Evolutionary conservation across 495 filamentous ascomycete species (phyloP).

Genomic region (Chaetomium fimeti): DNA sequence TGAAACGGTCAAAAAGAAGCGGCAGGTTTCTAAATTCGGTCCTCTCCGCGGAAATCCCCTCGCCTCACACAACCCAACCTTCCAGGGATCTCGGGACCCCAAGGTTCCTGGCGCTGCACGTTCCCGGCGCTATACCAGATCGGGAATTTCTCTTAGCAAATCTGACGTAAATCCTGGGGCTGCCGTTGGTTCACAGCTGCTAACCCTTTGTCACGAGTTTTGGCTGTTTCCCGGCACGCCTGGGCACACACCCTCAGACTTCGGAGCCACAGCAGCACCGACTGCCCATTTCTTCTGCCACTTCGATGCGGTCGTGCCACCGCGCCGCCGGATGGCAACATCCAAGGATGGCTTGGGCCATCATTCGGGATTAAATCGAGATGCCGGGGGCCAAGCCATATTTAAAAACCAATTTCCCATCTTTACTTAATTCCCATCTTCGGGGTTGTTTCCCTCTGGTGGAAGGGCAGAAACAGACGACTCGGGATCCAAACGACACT

Average conservation of each 20-base stretch:
- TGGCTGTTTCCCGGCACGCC: constrained; percentile 4
- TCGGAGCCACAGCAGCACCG: too few relatives aligned
- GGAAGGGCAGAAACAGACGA: background rate
- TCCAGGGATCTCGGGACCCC: background rate
- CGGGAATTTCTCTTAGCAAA: constrained; percentile 38
- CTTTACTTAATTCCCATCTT: background rate
- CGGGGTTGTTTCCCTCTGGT: background rate
- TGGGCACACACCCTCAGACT: background rate
- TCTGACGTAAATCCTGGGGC: constrained; percentile 29
- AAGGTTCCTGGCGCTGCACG: constrained; percentile 1
- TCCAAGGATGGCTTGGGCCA: background rate
- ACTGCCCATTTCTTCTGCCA: background rate
- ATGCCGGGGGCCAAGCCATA: background rate
- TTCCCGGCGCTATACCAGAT: constrained; percentile 24
- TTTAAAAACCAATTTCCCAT: background rate
- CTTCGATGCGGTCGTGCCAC: constrained; percentile 2
- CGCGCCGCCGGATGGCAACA: constrained; percentile 6
- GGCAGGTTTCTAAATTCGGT: too few relatives aligned
- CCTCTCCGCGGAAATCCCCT: constrained; percentile 20
- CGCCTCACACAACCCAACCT: background rate
- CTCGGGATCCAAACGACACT: background rate
- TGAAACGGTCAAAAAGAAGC: background rate
- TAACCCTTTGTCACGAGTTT: constrained; percentile 18
- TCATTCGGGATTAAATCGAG: constrained; percentile 2
- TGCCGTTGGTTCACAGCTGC: constrained; percentile 16